Evolutionary conservation across 1,284 basidiomycete species (phyloP).

Genomic region (Entoloma clypeatum): DNA sequence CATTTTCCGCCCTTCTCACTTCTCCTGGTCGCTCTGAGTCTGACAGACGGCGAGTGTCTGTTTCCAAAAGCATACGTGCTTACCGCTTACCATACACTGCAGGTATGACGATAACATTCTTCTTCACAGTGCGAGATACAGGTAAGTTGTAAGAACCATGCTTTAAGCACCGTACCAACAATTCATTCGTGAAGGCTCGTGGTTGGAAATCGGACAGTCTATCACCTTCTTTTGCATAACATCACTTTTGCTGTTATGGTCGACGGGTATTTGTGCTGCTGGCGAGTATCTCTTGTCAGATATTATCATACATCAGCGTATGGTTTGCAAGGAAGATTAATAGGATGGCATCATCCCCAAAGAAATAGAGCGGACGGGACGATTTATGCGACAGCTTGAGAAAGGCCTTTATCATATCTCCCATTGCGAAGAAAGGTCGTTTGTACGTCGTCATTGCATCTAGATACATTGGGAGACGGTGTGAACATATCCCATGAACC

Average conservation of each 20-base stretch:
- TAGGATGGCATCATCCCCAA: no score
- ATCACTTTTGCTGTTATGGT: slow-evolving; percentile 76
- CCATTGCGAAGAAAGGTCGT: background rate
- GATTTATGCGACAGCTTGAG: background rate
- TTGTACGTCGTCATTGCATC: no score
- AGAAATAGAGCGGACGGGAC: no score
- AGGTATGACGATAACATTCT: slow-evolving; percentile 82
- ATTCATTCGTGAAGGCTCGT: slow-evolving; percentile 50
- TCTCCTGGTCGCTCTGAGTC: slow-evolving; percentile 67
- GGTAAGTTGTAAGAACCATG: slow-evolving; percentile 35
- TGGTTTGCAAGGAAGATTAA: no score
- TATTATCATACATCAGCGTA: slow-evolving; percentile 16
- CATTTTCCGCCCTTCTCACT: slow-evolving; percentile 73
- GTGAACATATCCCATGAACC: background rate
- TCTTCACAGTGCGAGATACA: slow-evolving; percentile 79
- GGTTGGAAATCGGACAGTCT: slow-evolving; percentile 87
- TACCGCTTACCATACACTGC: slow-evolving; percentile 6
- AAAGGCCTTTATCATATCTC: background rate
- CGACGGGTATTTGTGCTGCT: slow-evolving; percentile 66
- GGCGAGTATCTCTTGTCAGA: slow-evolving; percentile 65
- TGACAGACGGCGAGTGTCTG: slow-evolving; percentile 62
- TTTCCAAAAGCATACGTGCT: background rate
- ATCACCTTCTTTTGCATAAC: slow-evolving; percentile 88
- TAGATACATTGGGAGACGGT: no score
- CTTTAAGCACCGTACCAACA: slow-evolving; percentile 1